phyloP scores from a whole-genome alignment of 2,329 filamentous ascomycete species.

The Harringtonia lauricola region DNA sequence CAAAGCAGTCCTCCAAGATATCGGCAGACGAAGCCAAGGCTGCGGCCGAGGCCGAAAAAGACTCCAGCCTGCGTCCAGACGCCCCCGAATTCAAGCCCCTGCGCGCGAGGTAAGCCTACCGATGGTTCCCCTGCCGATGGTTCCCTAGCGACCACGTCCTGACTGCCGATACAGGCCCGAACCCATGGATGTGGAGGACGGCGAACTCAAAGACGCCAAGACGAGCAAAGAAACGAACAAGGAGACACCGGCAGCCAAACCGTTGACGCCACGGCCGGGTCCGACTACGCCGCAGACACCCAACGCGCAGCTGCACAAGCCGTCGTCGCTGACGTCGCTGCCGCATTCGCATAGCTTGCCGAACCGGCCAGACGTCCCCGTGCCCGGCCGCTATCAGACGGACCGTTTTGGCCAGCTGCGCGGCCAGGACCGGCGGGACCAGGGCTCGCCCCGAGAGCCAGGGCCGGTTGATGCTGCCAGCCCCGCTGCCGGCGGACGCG shows the following conservation, averaged over 20 bases:
- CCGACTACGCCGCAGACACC: conserved; percentile 10
- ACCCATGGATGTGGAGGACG: conserved; percentile 52
- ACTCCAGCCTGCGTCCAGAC: conserved; percentile 36
- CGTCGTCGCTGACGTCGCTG: conserved; percentile 22
- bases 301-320: conserved; percentile 16
- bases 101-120: conserved; percentile 17
- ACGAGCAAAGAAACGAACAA: neutral
- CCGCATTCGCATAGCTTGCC: conserved; percentile 18
- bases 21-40: conserved; percentile 8
- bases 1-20: conserved; percentile 4
- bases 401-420: conserved; percentile 16
- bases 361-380: conserved; percentile 17
- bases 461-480: neutral
- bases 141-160: too few species aligned
- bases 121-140: too few species aligned
- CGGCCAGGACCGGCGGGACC: conserved; percentile 12
- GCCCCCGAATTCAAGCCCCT: conserved; percentile 56
- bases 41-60: conserved; percentile 12
- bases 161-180: neutral
- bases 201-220: conserved; percentile 52
- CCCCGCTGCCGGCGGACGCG: neutral
- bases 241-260: conserved; percentile 15
- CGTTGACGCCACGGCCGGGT: conserved; percentile 16
- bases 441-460: conserved; percentile 2
- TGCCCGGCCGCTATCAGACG: conserved; percentile 10